Conservation (phyloP, 225 moss, liverwort and hornwort genomes). For the Polytrichum formosum region DNA sequence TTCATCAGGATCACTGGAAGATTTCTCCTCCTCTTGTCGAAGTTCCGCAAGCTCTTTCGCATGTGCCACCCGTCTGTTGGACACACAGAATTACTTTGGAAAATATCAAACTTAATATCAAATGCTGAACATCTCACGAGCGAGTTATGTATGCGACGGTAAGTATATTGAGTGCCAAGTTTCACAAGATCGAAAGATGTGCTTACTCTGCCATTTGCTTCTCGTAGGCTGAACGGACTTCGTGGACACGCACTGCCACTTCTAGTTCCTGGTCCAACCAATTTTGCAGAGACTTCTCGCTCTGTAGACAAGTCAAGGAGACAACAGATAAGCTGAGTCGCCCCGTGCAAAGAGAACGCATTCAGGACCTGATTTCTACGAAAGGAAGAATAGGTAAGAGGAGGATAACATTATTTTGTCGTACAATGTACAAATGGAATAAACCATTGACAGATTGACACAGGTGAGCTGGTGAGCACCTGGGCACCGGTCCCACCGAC, state of each 20-base stretch:
- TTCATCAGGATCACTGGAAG: constrained; percentile 49
- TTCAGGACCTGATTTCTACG: background rate
- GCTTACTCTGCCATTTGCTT: constrained; percentile 93
- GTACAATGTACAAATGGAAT: background rate
- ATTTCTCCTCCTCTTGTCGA: constrained; percentile 73
- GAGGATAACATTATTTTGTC: background rate
- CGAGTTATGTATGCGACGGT: too few species aligned
- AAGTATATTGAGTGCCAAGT: background rate
- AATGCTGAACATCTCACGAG: too few species aligned
- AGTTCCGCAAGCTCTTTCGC: constrained; percentile 73
- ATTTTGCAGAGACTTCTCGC: constrained; percentile 69
- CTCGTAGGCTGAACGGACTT: constrained; percentile 88
- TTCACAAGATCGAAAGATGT: background rate
- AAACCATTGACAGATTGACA: background rate
- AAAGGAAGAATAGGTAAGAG: background rate
- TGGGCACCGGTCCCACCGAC: constrained; percentile 43
- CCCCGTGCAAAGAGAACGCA: background rate
- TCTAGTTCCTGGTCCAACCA: constrained; percentile 98
- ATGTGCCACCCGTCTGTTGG: constrained; percentile 53
- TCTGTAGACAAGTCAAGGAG: constrained; percentile 30
- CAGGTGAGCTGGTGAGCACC: constrained; percentile 12
- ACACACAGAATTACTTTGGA: background rate
- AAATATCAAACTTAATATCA: too few species aligned
- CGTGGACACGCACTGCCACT: constrained; percentile 89
- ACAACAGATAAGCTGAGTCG: background rate